Percentiles rank a stretch among this genome's conserved stretches.
These are phyloP conservation scores for Umbelopsis isabellina DNA, from an alignment of 192 early-diverging fungal genomes.

Conservation along the genomic window DNA sequence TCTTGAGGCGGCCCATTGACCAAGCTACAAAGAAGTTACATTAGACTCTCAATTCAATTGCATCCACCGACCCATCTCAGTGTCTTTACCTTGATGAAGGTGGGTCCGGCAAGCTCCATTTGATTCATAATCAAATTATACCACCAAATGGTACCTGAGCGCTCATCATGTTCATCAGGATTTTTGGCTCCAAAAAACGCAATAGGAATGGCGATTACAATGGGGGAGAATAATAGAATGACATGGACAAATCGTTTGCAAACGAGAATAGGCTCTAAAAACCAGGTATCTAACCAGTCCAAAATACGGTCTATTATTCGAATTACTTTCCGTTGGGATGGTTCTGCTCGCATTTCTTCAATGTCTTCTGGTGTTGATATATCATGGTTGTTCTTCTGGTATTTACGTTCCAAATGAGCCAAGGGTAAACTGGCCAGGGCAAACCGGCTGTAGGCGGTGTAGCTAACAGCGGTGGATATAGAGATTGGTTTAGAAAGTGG, in stretches of 20 bases:
- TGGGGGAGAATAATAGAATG: constrained; percentile 70
- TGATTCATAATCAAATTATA: constrained; percentile 74
- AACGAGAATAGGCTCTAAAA: constrained; percentile 57
- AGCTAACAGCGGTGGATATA: constrained; percentile 6
- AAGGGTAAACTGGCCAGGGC: not conserved
- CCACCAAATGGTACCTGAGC: constrained; percentile 80
- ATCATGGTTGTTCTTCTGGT: not conserved
- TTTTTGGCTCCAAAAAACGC: constrained; percentile 58
- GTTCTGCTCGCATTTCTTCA: not conserved
- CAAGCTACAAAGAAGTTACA: constrained; percentile 50
- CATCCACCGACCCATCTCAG: not conserved
- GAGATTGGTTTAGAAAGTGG: not conserved
- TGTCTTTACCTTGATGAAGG: constrained; percentile 85
- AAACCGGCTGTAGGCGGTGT: not conserved
- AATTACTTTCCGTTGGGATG: not conserved
- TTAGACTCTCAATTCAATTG: not conserved
- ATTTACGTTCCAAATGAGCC: constrained; percentile 14
- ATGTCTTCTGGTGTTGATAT: constrained; percentile 14
- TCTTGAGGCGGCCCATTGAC: constrained; percentile 94
- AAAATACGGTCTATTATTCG: constrained; percentile 26
- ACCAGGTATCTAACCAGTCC: constrained; percentile 47
- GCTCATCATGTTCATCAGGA: constrained; percentile 52
- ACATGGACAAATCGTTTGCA: constrained; percentile 65
- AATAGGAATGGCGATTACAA: constrained; percentile 59
- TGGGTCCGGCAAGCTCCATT: constrained; percentile 89